phyloP scores from a whole-genome alignment of 352 stramenopile species.

The Phytophthora constricta region DNA sequence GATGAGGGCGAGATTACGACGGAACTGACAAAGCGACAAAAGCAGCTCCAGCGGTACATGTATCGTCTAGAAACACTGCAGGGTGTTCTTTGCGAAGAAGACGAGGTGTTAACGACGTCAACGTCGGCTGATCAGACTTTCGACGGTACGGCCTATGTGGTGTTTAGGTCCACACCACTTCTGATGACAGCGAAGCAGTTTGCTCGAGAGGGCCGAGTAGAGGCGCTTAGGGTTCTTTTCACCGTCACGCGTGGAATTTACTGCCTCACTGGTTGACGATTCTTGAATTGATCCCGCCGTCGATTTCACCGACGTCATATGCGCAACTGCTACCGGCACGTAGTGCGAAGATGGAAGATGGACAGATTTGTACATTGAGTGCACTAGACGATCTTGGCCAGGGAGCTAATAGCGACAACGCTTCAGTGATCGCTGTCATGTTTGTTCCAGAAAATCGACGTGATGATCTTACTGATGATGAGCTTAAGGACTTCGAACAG shows the following conservation, averaged over 20 bases:
- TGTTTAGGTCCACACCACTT: constrained; percentile 43
- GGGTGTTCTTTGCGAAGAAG: constrained; percentile 41
- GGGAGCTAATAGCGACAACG: constrained; percentile 7
- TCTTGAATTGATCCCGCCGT: constrained; percentile 53
- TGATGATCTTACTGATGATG: constrained; percentile 50
- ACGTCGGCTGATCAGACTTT: constrained; percentile 42
- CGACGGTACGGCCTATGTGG: constrained; percentile 41
- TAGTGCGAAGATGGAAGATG: constrained; percentile 23
- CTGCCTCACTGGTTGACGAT: constrained; percentile 54
- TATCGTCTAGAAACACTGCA: constrained; percentile 64
- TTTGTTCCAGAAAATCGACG: constrained; percentile 48
- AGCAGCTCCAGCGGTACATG: constrained; percentile 39
- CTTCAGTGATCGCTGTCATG: constrained; percentile 23
- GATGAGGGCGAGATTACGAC: constrained; percentile 5
- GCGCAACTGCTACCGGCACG: constrained; percentile 58
- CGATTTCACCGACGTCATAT: constrained; percentile 46
- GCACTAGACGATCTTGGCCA: neutral
- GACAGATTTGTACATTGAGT: constrained; percentile 55
- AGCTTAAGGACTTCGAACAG: constrained; percentile 47
- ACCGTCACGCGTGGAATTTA: constrained; percentile 60
- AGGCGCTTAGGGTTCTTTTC: constrained; percentile 48
- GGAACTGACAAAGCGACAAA: constrained; percentile 23
- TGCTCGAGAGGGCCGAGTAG: constrained; percentile 54
- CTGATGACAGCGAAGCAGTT: constrained; percentile 50
- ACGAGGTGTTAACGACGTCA: constrained; percentile 22